Base-by-base conservation (phyloP, 352 stramenopile genomes). In the Phytophthora capsici region DNA sequence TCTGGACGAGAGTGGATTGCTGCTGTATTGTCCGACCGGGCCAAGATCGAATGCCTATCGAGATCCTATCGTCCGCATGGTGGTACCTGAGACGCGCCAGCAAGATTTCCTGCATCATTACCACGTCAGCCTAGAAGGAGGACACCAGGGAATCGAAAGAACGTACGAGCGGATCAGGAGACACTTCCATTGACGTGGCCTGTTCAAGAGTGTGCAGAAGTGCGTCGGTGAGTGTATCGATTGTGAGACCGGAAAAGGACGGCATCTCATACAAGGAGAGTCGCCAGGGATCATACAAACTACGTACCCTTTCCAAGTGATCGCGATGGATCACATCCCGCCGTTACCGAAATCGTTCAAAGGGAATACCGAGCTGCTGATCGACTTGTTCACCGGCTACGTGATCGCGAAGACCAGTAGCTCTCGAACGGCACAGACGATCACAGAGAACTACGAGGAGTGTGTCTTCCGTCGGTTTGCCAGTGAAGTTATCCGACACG, bases 271-370 rank as follows among this genome's bases (percentile, higher is more conserved):
- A 2, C 61, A 44, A 17, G 52, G 52, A 2, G 46, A 49, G 14
- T 69, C 53, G 0, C 53, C 53, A 5, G 48, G 52, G 1, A 67
- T 57, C 23, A n/a, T n/a, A n/a, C n/a, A n/a, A n/a, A n/a, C n/a
- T n/a, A n/a, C n/a, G n/a, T n/a, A n/a, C n/a, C n/a, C n/a, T n/a
- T n/a, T n/a, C n/a, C n/a, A n/a, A n/a, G n/a, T n/a, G n/a, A n/a
- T n/a, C n/a, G n/a, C n/a, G n/a, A n/a, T n/a, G n/a, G n/a, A n/a
- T n/a, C n/a, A n/a, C n/a, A n/a, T n/a, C n/a, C n/a, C n/a, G n/a
- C n/a, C n/a, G n/a, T n/a, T n/a, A n/a, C n/a, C n/a, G n/a, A n/a
- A n/a, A n/a, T n/a, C n/a, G n/a, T n/a, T n/a, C n/a, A n/a, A n/a
- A n/a, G n/a, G n/a, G n/a, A n/a, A n/a, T n/a, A n/a, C n/a, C n/a